Base-by-base conservation (phyloP, 805 yeast genomes). In the Kurtzmaniella cleridarum region DNA sequence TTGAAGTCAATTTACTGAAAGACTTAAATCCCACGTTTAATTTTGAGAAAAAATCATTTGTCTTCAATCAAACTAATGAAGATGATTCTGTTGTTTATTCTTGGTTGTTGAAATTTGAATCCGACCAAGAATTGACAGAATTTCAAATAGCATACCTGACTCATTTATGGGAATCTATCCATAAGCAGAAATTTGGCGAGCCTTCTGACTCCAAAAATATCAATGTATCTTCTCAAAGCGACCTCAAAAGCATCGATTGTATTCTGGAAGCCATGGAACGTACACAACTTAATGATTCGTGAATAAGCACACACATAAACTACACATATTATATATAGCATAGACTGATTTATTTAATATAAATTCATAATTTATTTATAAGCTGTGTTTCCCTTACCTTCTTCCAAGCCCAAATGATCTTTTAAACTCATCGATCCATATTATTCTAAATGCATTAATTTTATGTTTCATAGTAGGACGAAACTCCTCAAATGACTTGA, bases 1-100 rank as follows among this genome's bases (percentile, higher is more conserved):
- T 51, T 30, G 45, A 41, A 16, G 41, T 47, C 7, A 3, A 36
- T 4, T 36, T 63, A 3, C 54, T 65, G 9, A 69, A 75, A 10
- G 69, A 71, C 23, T 62, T 87, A 59, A 79, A 75, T 51, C 87
- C 93, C 2, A 68, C 74, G n/a, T 81, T 85, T 54, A 78, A 81
- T 52, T 71, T 66, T 44, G 78, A 73, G 10, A 55, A 72, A 26
- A 46, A 57, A 11, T 71, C 85, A 1, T 83, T 88, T 47, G 72
- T 83, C 11, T 88, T 86, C 71, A 83, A 84, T 54, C 70, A 75
- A 45, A 62, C 59, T 20, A 28, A 20, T 20, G 24, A 20, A 20
- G 24, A 20, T 20, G 24, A 20, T 20, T 20, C 24, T 5, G 8
- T 8, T 5, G 24, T 20, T 8, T 20, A 20, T 23, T 81, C 95